phyloP scores from a whole-genome alignment of 1,284 basidiomycete species.

The Lignosus rhinocerotis region DNA sequence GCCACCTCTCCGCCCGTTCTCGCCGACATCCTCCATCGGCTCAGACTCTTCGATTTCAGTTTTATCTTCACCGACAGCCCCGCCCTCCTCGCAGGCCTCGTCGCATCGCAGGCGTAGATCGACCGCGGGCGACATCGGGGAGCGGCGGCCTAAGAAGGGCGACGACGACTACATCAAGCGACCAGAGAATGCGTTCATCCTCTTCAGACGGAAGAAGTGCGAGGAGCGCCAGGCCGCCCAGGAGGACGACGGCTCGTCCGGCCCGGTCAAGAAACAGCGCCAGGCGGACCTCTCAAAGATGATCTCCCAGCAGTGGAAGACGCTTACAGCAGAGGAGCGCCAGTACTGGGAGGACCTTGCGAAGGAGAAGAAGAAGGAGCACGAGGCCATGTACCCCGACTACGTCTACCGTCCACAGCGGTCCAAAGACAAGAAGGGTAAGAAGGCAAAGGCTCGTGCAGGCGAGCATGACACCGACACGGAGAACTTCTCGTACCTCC shows the following conservation, averaged over 20 bases:
- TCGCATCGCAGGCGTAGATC: conserved; percentile 65
- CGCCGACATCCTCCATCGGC: conserved; percentile 50
- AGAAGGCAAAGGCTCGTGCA: conserved; percentile 45
- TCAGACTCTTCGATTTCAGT: conserved; percentile 38
- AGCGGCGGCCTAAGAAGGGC: conserved; percentile 73
- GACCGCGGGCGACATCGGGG: conserved; percentile 55
- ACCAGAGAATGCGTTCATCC: conserved; percentile 79
- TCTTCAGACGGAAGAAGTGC: conserved; percentile 75
- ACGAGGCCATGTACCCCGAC: conserved; percentile 65
- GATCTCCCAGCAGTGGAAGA: conserved; percentile 76
- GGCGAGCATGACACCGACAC: conserved; percentile 48
- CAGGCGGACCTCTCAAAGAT: conserved; percentile 71
- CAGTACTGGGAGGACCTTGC: conserved; percentile 63
- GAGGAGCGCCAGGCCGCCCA: conserved; percentile 61
- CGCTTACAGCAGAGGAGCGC: conserved; percentile 57
- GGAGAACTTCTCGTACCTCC: conserved; percentile 55
- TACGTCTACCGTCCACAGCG: conserved; percentile 78
- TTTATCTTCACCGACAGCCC: conserved; percentile 36
- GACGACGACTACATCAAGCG: conserved; percentile 81
- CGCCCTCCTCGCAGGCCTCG: conserved; percentile 35
- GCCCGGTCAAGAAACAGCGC: conserved; percentile 49
- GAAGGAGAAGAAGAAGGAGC: conserved; percentile 60
- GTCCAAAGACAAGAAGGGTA: conserved; percentile 53
- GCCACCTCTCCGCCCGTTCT: conserved; percentile 39
- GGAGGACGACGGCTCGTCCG: conserved; percentile 38